A percentile compares a stretch with the other conserved stretches of the same genome.
Conservation (phyloP, 2,329 filamentous ascomycete genomes). For the Whalleya microplaca region DNA sequence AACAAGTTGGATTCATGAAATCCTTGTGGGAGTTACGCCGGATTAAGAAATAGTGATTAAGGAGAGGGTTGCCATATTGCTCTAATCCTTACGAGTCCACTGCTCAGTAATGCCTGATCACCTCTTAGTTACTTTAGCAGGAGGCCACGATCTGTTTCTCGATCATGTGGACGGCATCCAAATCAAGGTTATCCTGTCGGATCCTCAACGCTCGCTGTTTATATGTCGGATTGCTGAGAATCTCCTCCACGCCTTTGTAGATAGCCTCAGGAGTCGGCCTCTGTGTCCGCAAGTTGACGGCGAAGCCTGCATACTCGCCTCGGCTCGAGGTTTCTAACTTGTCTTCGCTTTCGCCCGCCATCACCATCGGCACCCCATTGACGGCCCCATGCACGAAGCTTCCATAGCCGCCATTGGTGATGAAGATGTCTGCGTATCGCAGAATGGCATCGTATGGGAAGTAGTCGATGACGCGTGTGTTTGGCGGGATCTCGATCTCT, state of each 20-base stretch:
- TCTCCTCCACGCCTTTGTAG: constrained; percentile 6
- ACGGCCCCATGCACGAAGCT: constrained; percentile 42
- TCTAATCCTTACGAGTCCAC: too few species aligned
- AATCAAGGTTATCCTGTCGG: constrained; percentile 37
- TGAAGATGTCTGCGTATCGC: constrained; percentile 41
- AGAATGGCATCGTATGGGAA: constrained; percentile 52
- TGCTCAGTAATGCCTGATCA: too few species aligned
- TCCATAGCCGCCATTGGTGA: constrained; percentile 24
- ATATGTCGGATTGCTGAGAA: constrained; percentile 11
- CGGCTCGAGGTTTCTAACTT: constrained; percentile 44
- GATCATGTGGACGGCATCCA: constrained; percentile 27
- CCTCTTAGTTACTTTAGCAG: too few species aligned
- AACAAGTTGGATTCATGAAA: too few species aligned
- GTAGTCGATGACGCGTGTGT: constrained; percentile 50
- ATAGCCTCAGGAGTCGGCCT: constrained; percentile 26
- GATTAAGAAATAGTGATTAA: too few species aligned
- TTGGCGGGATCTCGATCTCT: constrained; percentile 40
- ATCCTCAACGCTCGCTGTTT: constrained; percentile 31
- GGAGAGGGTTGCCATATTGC: too few species aligned
- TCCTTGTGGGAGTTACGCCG: too few species aligned
- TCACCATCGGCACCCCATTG: constrained; percentile 22
- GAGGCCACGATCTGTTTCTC: constrained; percentile 34
- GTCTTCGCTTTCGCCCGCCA: constrained; percentile 22
- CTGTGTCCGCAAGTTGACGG: constrained; percentile 47
- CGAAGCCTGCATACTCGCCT: constrained; percentile 48